These are phyloP conservation scores for Aurinia saxatilis DNA, from an alignment of 345 rosid genomes.

Conservation along the genomic window DNA sequence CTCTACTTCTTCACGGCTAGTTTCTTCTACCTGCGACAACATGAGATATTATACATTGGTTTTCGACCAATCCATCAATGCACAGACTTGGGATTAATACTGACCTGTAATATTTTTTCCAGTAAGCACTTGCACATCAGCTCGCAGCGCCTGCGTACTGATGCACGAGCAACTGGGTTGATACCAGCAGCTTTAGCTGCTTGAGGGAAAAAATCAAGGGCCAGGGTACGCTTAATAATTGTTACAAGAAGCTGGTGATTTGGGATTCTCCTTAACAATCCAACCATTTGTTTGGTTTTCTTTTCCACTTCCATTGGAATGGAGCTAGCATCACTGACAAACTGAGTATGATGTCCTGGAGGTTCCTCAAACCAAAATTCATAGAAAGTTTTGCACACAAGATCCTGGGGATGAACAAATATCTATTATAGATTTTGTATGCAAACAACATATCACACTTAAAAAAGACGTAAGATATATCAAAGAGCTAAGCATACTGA, in stretches of 20 bases:
- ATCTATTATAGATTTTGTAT: slow-evolving; percentile 7
- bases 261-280: slow-evolving; percentile 66
- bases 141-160: slow-evolving; percentile 91
- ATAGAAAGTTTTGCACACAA: slow-evolving; percentile 97
- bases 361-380: slow-evolving; percentile 99
- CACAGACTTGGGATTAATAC: not conserved
- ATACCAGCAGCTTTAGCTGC: slow-evolving; percentile 96
- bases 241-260: slow-evolving; percentile 83
- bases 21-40: slow-evolving; percentile 71
- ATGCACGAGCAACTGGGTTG: slow-evolving; percentile 73
- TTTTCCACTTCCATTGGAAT: slow-evolving; percentile 82
- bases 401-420: slow-evolving; percentile 53
- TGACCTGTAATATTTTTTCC: slow-evolving; percentile 92
- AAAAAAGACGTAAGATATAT: not conserved
- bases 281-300: slow-evolving; percentile 97
- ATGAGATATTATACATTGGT: slow-evolving; percentile 9
- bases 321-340: slow-evolving; percentile 75
- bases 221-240: slow-evolving; percentile 81
- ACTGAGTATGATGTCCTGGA: slow-evolving; percentile 57
- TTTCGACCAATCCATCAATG: slow-evolving; percentile 12
- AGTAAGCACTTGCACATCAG: slow-evolving; percentile 93
- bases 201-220: slow-evolving; percentile 91
- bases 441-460: not conserved
- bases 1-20: slow-evolving; percentile 62
- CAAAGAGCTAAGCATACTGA: not conserved